Base-by-base conservation (phyloP, 345 rosid species). In the Eucalyptus cloeziana region DNA sequence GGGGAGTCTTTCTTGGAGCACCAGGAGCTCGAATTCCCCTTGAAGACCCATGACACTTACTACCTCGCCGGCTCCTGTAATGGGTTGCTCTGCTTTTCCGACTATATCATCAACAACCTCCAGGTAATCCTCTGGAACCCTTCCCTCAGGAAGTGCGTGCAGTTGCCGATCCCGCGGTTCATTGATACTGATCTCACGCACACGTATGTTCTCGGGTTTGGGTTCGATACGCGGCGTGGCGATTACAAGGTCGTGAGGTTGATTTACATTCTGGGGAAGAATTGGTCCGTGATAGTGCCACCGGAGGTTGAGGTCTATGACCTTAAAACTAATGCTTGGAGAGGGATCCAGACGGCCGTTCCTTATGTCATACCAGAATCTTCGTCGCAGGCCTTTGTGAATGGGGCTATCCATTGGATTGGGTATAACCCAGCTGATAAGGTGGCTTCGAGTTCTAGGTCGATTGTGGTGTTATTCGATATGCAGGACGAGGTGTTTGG, bases 341-440 rank as follows among this genome's bases (percentile, higher is more conserved):
- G 91, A 79, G 86, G 87, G n/a, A 87, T 89, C 24, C 86, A 27
- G 4, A 50, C 43, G 5, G 86, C 87, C 60, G 49, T 87, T 33
- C 90, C 92, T 13, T 89, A 89, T 83, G 52, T 86, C 2, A 87
- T 92, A 3, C 83, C 89, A 25, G 90, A 91, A n/a, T 50, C 87
- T 45, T 91, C 91, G 10, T 37, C 87, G 4, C 90, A 88, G 87
- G 93, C 56, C 80, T 89, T 87, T 79, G 51, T 91, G 22, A 76
- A 90, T 49, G 91, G 93, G 24, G 90, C 90, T 43, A 64, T 93
- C 40, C 93, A 93, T 86, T 93, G 95, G 94, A 88, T 93, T 86
- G 94, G 92, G 30, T 88, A 89, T 49, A 64, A 85, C 58, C 88
- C 43, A 2, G 87, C 58, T 8, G 80, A 60, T 4, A 51, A 45